A percentile compares a stretch with the other conserved stretches of the same genome.
Evolutionary conservation across 352 stramenopile genomes (phyloP).

Genomic region (Pythium apleroticum): DNA sequence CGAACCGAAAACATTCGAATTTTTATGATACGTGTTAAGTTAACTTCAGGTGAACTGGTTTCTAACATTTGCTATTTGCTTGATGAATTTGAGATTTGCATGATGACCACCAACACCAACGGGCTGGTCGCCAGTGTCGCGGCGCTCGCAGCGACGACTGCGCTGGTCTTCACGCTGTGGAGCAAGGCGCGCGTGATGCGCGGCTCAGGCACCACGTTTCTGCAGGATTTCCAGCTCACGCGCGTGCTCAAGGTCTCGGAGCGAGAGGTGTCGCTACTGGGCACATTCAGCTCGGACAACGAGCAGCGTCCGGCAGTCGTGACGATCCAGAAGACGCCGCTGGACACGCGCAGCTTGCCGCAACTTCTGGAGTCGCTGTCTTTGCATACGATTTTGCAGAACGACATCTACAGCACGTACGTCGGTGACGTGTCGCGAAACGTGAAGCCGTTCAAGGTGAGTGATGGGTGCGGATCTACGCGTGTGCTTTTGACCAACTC

Average conservation of each 20-base stretch:
- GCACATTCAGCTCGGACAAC: conserved; percentile 64
- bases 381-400: conserved; percentile 65
- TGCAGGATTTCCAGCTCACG: conserved; percentile 59
- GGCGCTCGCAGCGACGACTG: conserved; percentile 19
- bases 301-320: conserved; percentile 65
- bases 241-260: conserved; percentile 69
- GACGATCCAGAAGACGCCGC: conserved; percentile 59
- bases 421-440: conserved; percentile 63
- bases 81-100: neutral
- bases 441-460: conserved; percentile 76
- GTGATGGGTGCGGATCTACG: neutral
- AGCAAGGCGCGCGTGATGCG: conserved; percentile 28
- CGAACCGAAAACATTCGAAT: conserved; percentile 4
- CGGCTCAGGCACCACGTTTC: conserved; percentile 35
- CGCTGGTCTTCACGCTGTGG: conserved; percentile 38
- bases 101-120: conserved; percentile 25
- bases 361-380: conserved; percentile 55
- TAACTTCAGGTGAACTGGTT: neutral
- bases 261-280: conserved; percentile 63
- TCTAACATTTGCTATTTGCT: neutral
- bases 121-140: conserved; percentile 25
- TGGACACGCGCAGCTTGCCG: conserved; percentile 48
- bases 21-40: conserved; percentile 7
- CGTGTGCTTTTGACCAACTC: neutral
- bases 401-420: conserved; percentile 86